Conservation (phyloP, 495 filamentous ascomycete genomes). For the Filosporella fistucella region DNA sequence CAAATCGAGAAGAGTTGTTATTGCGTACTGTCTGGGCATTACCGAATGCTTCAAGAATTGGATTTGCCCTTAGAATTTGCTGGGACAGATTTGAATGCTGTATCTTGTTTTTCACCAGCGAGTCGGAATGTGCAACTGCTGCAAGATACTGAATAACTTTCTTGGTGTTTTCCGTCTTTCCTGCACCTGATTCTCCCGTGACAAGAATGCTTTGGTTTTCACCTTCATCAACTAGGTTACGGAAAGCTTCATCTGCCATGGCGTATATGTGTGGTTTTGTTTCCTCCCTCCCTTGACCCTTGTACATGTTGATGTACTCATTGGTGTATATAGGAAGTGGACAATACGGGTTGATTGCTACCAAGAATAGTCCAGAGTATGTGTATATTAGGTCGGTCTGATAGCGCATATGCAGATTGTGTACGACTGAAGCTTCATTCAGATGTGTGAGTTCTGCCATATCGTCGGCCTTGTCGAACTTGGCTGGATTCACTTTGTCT, state of each 20-base stretch:
- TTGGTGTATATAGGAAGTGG: conserved; percentile 92
- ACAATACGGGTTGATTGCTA: conserved; percentile 96
- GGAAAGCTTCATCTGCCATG: conserved; percentile 96
- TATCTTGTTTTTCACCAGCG: conserved; percentile 54
- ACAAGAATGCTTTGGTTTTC: conserved; percentile 97
- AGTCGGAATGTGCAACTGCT: conserved; percentile 83
- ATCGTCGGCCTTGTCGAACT: conserved; percentile 98
- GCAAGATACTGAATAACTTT: conserved; percentile 99
- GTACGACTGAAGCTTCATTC: conserved; percentile 96
- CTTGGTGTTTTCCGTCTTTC: conserved; percentile 99
- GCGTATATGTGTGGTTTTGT: conserved; percentile 97
- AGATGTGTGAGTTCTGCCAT: conserved; percentile 98
- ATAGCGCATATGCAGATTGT: conserved; percentile 92
- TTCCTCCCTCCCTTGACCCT: conserved; percentile 82
- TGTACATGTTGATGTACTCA: conserved; percentile 96
- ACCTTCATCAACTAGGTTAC: conserved; percentile 91
- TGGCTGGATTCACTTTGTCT: conserved; percentile 98
- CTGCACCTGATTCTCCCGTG: conserved; percentile 96
- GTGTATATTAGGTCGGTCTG: conserved; percentile 97
- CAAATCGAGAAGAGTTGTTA: conserved; percentile 98
- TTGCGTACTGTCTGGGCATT: conserved; percentile 98
- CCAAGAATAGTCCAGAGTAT: conserved; percentile 95
- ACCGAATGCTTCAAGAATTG: conserved; percentile 96
- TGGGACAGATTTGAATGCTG: conserved; percentile 87
- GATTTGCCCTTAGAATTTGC: conserved; percentile 94